Base-by-base conservation (phyloP, 257 asterid species). In the Nicotiana undulata region DNA sequence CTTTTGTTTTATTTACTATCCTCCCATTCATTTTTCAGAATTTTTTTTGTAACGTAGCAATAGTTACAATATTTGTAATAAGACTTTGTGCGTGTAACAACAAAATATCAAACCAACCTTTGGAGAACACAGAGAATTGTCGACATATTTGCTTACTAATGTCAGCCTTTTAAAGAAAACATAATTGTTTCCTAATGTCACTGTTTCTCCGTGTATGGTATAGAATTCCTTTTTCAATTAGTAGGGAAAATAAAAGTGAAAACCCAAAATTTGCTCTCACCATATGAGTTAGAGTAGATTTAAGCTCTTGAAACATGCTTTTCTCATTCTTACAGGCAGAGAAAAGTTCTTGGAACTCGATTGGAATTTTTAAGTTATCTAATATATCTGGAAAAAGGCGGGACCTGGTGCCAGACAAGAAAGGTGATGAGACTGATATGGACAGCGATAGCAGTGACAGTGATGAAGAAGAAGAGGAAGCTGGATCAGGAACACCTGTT, bases 381-480 rank as follows among this genome's bases (percentile, higher is more conserved):
- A 92, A 92, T 67, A 81, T 96, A 81, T 94, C 98, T 37, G 99
- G 99, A 18, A 96, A 92, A 89, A 94, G 91, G 72, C 95, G 94
- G 22, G 92, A 88, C 10, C 77, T 91, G 58, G 85, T 91, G 82
- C 97, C 98, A 3, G 89, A 87, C 63, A 89, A 88, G 81, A 56
- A 61, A 74, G 81, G 82, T 37, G 68, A 76, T 18, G 97, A 88
- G 77, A 97, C 93, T 76, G 99, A 88, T 77, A 92, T 90, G 94
- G 98, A 93, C 12, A 86, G 94, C 58, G 95, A 95, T 31, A 90
- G 94, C 56, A 93, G 97, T 76, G 97, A 92, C 74, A 93, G 95
- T 44, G 82, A 89, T 64, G 97, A 92, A 79, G 97, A 85, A 49
- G 97, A 88, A 31, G 93, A 85, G 79, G 90, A 86, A 44, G 86